These are phyloP conservation scores for Candida sanyaensis DNA, from an alignment of 1,139 yeast species.

Conservation along the genomic window DNA sequence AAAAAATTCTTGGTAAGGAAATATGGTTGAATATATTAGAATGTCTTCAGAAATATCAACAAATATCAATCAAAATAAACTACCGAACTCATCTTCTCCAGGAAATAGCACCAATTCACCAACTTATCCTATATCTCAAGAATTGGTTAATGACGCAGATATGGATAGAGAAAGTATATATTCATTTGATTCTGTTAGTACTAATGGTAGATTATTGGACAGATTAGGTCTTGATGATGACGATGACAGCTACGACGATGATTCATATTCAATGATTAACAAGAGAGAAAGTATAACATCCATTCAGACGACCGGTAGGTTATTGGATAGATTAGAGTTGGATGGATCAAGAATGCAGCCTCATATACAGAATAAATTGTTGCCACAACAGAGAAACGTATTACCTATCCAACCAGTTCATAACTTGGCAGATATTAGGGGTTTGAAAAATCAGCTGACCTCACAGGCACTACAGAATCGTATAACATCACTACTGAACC, in stretches of 20 bases:
- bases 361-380: constrained; percentile 1
- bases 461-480: constrained; percentile 1
- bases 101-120: background rate
- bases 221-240: constrained; percentile 35
- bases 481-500: constrained; percentile 10
- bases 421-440: constrained; percentile 11
- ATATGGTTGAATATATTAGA: background rate
- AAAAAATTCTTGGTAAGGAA: background rate
- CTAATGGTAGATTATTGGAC: constrained; percentile 45
- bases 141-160: constrained; percentile 2
- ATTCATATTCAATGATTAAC: constrained; percentile 3
- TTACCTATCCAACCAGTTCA: constrained; percentile 9
- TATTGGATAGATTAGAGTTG: constrained; percentile 28
- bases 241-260: constrained; percentile 16
- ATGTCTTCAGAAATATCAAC: background rate
- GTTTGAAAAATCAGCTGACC: constrained; percentile 6
- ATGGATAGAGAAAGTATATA: constrained; percentile 25
- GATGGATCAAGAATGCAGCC: constrained; percentile 17
- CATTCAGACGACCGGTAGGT: constrained; percentile 29
- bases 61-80: background rate
- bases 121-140: constrained; percentile 1
- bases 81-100: background rate
- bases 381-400: constrained; percentile 1
- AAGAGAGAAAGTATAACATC: constrained; percentile 28
- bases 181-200: constrained; percentile 48